Evolutionary conservation across 2,329 filamentous ascomycete genomes (phyloP), one percentile per base, ranked within the genome.

Genomic region (Ophiognomonia clavigignenti-juglandacearum): DNA sequence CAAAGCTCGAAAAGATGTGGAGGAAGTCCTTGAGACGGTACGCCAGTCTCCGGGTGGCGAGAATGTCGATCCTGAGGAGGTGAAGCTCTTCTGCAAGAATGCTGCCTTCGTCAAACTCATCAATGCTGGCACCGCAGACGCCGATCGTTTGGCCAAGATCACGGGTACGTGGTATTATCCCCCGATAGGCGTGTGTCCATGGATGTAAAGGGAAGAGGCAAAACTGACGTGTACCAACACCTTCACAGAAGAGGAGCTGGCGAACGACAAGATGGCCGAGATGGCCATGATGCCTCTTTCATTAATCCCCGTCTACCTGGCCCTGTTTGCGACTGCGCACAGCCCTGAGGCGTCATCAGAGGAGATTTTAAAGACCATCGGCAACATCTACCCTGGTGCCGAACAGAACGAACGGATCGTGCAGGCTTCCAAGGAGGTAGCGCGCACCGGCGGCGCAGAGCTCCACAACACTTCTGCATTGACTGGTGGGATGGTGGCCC

Each of bases 41-140:
- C 81, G 80, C 39, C 64, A 71, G 27, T 62, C 67, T 43, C 61
- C 72, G 26, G 66, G 62, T 64, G 80, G 65, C 59, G 72, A 68
- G 55, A 61, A 62, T 53, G 75, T 95, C 47, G 75, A 85, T 39
- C 72, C 80, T 37, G 78, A 79, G 44, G 88, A 96, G 57, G 83
- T 97, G 38, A 91, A 96, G 60, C 74, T 86, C 29, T 97, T 96
- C 65, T 97, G 92, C 77, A 96, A 95, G 68, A 95, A 95, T 56
- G 92, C 91, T 41, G 86, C 87, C 39, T 93, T 95, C 62, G 86
- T 96, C 62, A 95, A 93, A 67, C 78, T 97, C 39, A 83, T 97
- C 48, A 86, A 85, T 55, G 70, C 72, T 38, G 61, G 65, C 41
- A 61, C 61, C 39, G 61, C 70, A 42, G 65, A 64, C 20, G 67